A percentile compares a stretch with the other conserved stretches of the same genome.
phyloP scores from a whole-genome alignment of 345 rosid genomes.

The Acer yangbiense region DNA sequence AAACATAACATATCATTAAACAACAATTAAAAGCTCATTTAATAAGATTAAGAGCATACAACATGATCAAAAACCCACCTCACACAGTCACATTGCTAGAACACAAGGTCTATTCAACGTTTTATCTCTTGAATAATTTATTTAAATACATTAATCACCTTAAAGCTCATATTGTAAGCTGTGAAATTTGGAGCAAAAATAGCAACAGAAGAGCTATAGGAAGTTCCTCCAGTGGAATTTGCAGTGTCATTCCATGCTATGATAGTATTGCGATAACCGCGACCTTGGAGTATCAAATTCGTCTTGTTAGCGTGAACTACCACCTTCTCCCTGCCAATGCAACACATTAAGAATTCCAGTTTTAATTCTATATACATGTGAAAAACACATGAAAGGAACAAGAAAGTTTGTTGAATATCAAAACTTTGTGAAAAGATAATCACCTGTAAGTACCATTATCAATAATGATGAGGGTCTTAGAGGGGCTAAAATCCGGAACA shows the following conservation, averaged over 20 bases:
- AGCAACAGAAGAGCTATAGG: constrained; percentile 60
- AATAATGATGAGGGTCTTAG: constrained; percentile 59
- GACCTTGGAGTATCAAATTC: constrained; percentile 73
- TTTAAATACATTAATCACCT: constrained; percentile 38
- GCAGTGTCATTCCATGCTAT: constrained; percentile 91
- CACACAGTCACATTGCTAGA: too few relatives aligned
- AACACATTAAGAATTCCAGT: neutral
- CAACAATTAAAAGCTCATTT: neutral
- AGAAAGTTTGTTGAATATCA: neutral
- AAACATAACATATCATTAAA: neutral
- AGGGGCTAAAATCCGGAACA: constrained; percentile 56
- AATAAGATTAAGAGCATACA: too few relatives aligned
- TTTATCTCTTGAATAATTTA: neutral
- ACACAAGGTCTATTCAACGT: too few relatives aligned
- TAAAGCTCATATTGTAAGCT: constrained; percentile 81
- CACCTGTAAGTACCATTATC: constrained; percentile 83
- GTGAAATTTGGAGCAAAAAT: constrained; percentile 70
- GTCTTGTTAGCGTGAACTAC: constrained; percentile 58
- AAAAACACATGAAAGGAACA: neutral
- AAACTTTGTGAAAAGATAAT: neutral
- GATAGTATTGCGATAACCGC: constrained; percentile 59
- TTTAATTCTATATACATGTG: neutral
- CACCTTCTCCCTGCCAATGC: constrained; percentile 74
- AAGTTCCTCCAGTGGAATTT: constrained; percentile 70
- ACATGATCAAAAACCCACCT: neutral